Evolutionary conservation across 805 yeast genomes (phyloP), one percentile per base, ranked within the genome.

Genomic region (Dipodascopsis uninucleata): DNA sequence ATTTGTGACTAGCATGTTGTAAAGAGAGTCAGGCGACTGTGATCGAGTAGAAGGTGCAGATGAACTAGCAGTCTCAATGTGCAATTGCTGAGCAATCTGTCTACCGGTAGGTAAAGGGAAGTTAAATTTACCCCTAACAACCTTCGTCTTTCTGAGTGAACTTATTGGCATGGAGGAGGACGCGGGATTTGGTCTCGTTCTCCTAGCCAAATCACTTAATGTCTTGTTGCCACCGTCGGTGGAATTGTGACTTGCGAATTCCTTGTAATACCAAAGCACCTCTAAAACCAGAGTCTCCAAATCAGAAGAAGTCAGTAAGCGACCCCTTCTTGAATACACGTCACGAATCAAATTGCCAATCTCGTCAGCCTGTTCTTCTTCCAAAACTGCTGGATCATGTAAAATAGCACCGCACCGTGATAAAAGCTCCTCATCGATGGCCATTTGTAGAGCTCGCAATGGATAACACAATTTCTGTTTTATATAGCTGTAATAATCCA

Each of bases 331-430:
- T n/a, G 45, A 36, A 23, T 43, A 47, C 21, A n/a, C 31, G 9
- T 31, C 29, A 28, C 36, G 31, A 22, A 49, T 41, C 2, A 45
- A 25, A 6, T 8, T 8, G 9, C 46, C 36, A 5, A 49, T 45
- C 47, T 45, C 40, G 31, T 49, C 53, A 5, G 46, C 39, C 33
- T 49, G 44, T 39, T 45, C 44, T 29, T 49, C 53, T 18, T 49
- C 53, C 12, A 49, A 40, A 7, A 45, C 52, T 5, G 45, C 26
- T n/a, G 53, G 53, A 22, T 49, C 47, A 24, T 28, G 29, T 26
- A 49, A 44, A 20, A 49, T 49, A 28, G 28, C 36, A 28, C 41
- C 43, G 47, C 53, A 49, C 22, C 39, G 34, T 9, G 41, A 34
- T 17, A 20, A 38, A 21, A 45, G 26, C 9, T 26, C 36, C 9